Base-by-base conservation (phyloP, 148 eudicot species). In the Simmondsia chinensis region DNA sequence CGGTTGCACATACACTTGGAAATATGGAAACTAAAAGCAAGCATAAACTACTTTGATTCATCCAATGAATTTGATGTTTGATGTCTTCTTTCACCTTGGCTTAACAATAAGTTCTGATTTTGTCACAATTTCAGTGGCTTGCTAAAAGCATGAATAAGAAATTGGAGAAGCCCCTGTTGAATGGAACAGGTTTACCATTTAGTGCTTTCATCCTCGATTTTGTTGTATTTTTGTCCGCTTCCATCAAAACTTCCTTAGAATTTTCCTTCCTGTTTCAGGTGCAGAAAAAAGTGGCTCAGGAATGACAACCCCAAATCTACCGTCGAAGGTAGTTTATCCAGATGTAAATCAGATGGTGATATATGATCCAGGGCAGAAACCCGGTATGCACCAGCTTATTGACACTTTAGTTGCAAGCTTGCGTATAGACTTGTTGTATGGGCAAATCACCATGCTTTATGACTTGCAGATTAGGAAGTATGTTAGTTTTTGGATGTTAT, bases 271-370 rank as follows among this genome's bases (percentile, higher is more conserved):
- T 57, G 8, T 44, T 44, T 33, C 49, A 49, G 48, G 38, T 48
- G 61, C 74, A 79, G 99, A 82, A 54, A 72, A 73, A 69, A 73
- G 43, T 36, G 37, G 54, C 48, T 64, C 83, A 38, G 78, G 76
- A 46, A 43, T 64, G 38, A 57, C 69, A 24, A 44, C 50, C 26
- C 49, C 69, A 46, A 71, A 68, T 45, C 54, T 54, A 36, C 60
- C 81, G 8, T 38, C 69, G 15, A 72, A 79, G 44, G 66, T 75
- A 42, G 77, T 85, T 52, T 61, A 76, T 61, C 95, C 95, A 18
- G 94, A 91, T 63, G 57, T 76, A 60, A 61, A 81, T 13, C 83
- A 72, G 59, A 82, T 85, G 95, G 71, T 66, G 48, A 56, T 75
- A 41, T 74, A 81, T 49, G 91, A 82, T 61, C 93, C 87, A 10